Conservation (phyloP, 2,329 filamentous ascomycete genomes). For the Diaporthe amygdali region DNA sequence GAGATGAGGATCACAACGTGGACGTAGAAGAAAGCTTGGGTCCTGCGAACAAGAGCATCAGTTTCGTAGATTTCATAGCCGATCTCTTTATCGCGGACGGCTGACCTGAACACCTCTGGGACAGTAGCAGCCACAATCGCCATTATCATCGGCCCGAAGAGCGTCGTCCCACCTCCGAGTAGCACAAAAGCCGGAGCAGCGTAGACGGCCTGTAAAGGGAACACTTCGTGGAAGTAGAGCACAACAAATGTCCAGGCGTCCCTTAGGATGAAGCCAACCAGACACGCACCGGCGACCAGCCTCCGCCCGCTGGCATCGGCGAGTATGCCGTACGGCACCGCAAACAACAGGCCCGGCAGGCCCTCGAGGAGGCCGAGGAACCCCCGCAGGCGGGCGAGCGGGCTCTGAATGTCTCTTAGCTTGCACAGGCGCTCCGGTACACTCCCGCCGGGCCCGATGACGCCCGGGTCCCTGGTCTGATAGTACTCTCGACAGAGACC, state of each 20-base stretch:
- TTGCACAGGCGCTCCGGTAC: constrained; percentile 24
- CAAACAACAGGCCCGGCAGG: constrained; percentile 18
- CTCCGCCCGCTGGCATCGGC: constrained; percentile 19
- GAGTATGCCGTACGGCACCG: constrained; percentile 24
- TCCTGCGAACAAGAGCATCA: background rate
- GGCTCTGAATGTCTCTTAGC: constrained; percentile 17
- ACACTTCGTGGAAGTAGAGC: constrained; percentile 19
- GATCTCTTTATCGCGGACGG: background rate
- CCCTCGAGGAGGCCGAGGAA: constrained; percentile 19
- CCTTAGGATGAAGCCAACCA: constrained; percentile 13
- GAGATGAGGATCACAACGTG: constrained; percentile 13
- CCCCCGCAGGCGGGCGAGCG: constrained; percentile 12
- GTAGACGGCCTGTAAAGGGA: constrained; percentile 15
- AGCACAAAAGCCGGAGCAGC: constrained; percentile 18
- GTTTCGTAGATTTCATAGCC: background rate
- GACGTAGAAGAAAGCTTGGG: constrained; percentile 19
- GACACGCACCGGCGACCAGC: constrained; percentile 3
- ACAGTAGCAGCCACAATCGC: constrained; percentile 19
- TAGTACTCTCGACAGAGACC: constrained; percentile 25
- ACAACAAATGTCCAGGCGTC: constrained; percentile 13
- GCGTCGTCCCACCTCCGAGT: constrained; percentile 20
- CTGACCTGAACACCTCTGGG: constrained; percentile 14
- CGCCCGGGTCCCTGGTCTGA: background rate
- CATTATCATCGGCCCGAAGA: constrained; percentile 20
- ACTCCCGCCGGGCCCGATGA: constrained; percentile 15